phyloP scores from a whole-genome alignment of 169 alveolate genomes.

The Plasmodium vivax region DNA sequence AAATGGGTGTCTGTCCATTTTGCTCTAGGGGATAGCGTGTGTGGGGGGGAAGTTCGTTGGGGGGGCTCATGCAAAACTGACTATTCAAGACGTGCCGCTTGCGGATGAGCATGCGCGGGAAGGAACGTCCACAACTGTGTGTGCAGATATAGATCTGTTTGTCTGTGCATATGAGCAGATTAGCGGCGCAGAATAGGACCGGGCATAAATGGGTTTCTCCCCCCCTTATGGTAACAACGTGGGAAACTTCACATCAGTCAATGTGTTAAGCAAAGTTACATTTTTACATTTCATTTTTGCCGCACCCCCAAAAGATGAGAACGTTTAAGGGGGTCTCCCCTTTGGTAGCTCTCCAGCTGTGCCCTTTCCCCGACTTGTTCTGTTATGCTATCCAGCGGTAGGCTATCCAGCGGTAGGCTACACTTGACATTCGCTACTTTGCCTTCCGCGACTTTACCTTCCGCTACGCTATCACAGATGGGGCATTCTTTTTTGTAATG shows the following conservation, averaged over 20 bases:
- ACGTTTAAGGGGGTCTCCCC: neutral
- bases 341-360: neutral
- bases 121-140: neutral
- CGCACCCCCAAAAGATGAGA: neutral
- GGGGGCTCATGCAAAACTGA: neutral
- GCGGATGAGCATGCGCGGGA: neutral
- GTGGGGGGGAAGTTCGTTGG: neutral
- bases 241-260: neutral
- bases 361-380: neutral
- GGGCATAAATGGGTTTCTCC: neutral
- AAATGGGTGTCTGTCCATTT: slow-evolving; percentile 23
- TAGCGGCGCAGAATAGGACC: neutral
- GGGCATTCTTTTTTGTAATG: neutral
- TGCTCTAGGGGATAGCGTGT: neutral
- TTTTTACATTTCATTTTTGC: neutral
- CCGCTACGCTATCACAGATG: neutral
- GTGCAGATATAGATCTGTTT: neutral
- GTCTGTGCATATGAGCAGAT: neutral
- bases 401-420: neutral
- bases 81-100: neutral
- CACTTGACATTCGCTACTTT: neutral
- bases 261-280: neutral
- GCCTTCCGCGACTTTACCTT: neutral
- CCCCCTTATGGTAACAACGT: neutral
- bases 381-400: neutral